These are phyloP conservation scores for Paramecium primaurelia DNA, from an alignment of 73 alveolate genomes.

Conservation along the genomic window DNA sequence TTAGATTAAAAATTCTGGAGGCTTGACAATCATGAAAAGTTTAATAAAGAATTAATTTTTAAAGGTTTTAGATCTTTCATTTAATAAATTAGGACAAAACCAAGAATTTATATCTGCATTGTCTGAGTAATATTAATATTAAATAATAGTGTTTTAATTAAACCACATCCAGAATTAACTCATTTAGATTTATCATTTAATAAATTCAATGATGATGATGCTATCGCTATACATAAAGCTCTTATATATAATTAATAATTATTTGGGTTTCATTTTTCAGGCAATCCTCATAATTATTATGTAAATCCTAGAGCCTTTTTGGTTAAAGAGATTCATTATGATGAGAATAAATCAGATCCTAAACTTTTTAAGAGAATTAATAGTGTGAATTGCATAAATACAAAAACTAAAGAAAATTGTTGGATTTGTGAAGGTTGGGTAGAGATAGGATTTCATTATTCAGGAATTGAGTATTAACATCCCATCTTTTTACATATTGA, in stretches of 20 bases:
- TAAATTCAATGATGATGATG: conserved; percentile 38
- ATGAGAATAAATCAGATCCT: conserved; percentile 13
- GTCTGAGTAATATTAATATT: conserved; percentile 2
- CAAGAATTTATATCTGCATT: background rate
- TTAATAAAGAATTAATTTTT: conserved; percentile 20
- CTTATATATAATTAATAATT: background rate
- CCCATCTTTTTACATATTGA: conserved; percentile 56
- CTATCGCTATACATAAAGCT: background rate
- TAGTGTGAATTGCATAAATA: conserved; percentile 13
- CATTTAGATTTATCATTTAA: conserved; percentile 60
- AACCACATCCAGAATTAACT: conserved; percentile 39
- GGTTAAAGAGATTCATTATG: background rate
- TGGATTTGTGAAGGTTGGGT: conserved; percentile 64
- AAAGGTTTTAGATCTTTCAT: background rate
- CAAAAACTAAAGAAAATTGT: conserved; percentile 47
- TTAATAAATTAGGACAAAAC: conserved; percentile 48
- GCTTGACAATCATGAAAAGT: conserved; percentile 20
- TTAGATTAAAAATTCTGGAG: conserved; percentile 42
- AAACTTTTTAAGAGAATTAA: background rate
- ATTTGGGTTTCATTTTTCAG: conserved; percentile 53
- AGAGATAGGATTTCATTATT: conserved; percentile 34
- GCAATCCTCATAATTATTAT: conserved; percentile 19
- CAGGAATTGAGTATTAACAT: background rate
- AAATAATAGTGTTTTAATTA: background rate
- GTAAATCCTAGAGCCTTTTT: conserved; percentile 50